Base-by-base conservation (phyloP, 1,284 basidiomycete genomes). In the Boletus smithii region DNA sequence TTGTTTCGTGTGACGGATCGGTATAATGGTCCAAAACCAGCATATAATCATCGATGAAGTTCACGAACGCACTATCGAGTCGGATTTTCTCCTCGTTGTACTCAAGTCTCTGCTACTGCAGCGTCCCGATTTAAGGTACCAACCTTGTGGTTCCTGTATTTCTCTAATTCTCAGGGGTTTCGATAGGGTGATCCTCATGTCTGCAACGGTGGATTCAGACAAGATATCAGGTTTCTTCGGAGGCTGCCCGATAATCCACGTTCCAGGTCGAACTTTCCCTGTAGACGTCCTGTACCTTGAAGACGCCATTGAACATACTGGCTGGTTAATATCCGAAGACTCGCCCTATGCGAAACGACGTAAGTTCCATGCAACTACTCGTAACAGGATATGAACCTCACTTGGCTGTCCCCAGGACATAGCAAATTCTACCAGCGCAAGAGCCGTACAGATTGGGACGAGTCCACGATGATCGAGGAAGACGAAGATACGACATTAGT, bases 201-300 rank as follows among this genome's bases (percentile, higher is more conserved):
- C 94, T 20, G 97, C 97, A 0, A 99, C 97, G 0, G 77, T 98
- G 24, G 93, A 99, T 61, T 89, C 92, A 0, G 88, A 95, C 51
- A 95, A 97, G 69, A 86, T 99, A 43, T 91, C 94, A n/a, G 72
- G 70, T 18, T 99, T 91, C 69, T 98, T 99, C 63, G 91, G 88
- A 17, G 85, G 85, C 22, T 97, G 95, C 63, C 93, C 94, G 0
- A 83, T 85, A 22, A 73, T 97, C 37, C 82, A 83, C 53, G 91
- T 99, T 14, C 95, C 95, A 8, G 97, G 97, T 2, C 81, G 97
- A n/a, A 98, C 95, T 0, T 99, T 93, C 73, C 95, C 97, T 8
- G 97, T 99, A 10, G 84, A 91, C 40, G 77, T 90, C 16, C 77
- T 81, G 40, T 99, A 84, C 62, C 73, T 99, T 8, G 97, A 99